Conservation (phyloP, 2,329 filamentous ascomycete species). For the Fusarium aywerte region DNA sequence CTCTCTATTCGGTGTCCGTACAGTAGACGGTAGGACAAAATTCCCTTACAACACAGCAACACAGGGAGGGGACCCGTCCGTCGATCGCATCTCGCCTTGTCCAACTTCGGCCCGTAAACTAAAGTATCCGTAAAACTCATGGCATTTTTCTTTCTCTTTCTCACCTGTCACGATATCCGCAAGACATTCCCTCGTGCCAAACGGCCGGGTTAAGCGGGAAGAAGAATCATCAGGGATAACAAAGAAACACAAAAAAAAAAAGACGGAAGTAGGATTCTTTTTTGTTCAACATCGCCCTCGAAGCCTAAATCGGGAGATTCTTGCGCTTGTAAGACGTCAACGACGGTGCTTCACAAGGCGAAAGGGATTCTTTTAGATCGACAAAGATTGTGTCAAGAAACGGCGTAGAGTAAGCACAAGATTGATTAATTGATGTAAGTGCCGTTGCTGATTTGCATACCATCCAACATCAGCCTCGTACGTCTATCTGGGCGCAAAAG, state of each 20-base stretch:
- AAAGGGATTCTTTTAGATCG: neutral
- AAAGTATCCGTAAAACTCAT: slow-evolving; percentile 22
- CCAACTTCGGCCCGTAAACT: slow-evolving; percentile 16
- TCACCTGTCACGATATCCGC: slow-evolving; percentile 39
- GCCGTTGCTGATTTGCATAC: slow-evolving; percentile 18
- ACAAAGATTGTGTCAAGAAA: neutral
- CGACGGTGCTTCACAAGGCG: neutral
- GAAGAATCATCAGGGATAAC: too few species aligned
- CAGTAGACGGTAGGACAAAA: neutral
- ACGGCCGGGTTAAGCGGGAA: slow-evolving; percentile 1
- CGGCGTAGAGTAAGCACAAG: neutral
- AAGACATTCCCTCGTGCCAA: slow-evolving; percentile 42
- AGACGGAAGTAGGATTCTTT: neutral
- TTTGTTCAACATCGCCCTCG: slow-evolving; percentile 29
- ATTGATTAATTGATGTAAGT: slow-evolving; percentile 4
- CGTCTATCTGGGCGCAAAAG: neutral
- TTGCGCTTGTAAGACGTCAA: slow-evolving; percentile 39
- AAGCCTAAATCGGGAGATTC: slow-evolving; percentile 39
- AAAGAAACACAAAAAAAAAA: neutral
- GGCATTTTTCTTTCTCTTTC: slow-evolving; percentile 5
- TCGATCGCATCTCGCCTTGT: slow-evolving; percentile 31
- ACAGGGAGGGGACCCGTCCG: neutral
- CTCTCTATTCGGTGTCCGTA: neutral
- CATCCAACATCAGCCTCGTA: neutral
- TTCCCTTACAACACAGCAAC: neutral